Percentiles rank a stretch among this genome's conserved stretches.
Evolutionary conservation across 495 filamentous ascomycete genomes (phyloP).

Genomic region (Cenococcum geophilum): DNA sequence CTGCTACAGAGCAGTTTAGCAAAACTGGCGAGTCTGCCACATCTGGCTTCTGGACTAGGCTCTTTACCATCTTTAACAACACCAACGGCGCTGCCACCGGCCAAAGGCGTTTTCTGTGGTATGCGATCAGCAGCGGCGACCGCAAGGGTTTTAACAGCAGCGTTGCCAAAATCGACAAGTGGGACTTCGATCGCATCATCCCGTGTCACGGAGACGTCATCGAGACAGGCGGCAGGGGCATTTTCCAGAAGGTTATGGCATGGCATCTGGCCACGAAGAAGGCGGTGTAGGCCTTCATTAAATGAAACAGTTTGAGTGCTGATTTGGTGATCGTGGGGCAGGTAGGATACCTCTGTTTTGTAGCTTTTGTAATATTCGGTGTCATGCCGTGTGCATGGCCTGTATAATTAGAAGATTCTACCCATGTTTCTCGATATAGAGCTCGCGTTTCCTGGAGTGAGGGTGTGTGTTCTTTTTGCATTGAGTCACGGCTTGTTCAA

Average conservation of each 20-base stretch:
- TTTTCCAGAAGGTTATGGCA: constrained; percentile 75
- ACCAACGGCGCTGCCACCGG: constrained; percentile 59
- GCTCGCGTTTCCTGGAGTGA: too few species aligned
- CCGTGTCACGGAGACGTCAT: constrained; percentile 94
- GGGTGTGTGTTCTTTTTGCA: too few species aligned
- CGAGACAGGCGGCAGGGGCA: constrained; percentile 63
- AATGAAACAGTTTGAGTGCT: too few species aligned
- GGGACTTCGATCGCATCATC: constrained; percentile 84
- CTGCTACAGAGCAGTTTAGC: constrained; percentile 81
- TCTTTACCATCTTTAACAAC: constrained; percentile 56
- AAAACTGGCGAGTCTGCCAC: constrained; percentile 49
- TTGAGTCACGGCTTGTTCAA: too few species aligned
- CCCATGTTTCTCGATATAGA: too few species aligned
- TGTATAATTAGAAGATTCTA: too few species aligned
- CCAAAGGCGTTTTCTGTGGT: constrained; percentile 80
- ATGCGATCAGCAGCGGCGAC: constrained; percentile 57
- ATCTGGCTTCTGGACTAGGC: constrained; percentile 54
- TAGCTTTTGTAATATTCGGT: too few species aligned
- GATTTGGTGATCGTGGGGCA: too few species aligned
- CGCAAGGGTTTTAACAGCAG: constrained; percentile 62
- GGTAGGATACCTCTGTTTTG: too few species aligned
- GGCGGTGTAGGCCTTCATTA: constrained; percentile 2
- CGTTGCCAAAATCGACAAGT: constrained; percentile 59
- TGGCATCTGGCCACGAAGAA: constrained; percentile 68
- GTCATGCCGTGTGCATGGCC: too few species aligned